Conservation (phyloP, 805 yeast species). For the Brettanomyces anomalus region DNA sequence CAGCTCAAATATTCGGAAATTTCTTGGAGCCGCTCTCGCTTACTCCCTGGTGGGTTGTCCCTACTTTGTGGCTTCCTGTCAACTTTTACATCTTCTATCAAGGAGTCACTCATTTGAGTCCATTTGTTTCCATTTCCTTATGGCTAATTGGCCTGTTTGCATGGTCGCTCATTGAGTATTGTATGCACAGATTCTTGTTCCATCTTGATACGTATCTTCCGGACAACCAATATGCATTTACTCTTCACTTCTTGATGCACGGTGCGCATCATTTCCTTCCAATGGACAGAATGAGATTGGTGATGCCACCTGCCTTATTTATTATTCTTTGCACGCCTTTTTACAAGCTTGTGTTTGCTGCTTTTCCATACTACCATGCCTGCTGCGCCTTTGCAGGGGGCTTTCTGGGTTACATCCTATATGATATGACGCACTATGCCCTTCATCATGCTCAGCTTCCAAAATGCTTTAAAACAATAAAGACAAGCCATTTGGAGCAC, state of each 20-base stretch:
- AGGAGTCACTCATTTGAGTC: conserved; percentile 45
- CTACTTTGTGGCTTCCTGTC: conserved; percentile 78
- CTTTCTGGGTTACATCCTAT: conserved; percentile 82
- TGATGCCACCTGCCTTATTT: conserved; percentile 92
- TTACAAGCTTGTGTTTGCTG: conserved; percentile 62
- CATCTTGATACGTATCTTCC: conserved; percentile 88
- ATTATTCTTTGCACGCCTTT: conserved; percentile 68
- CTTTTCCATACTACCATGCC: conserved; percentile 78
- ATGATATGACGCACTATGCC: conserved; percentile 91
- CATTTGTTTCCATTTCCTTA: conserved; percentile 39
- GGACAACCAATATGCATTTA: conserved; percentile 60
- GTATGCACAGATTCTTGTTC: conserved; percentile 83
- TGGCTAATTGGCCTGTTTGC: conserved; percentile 78
- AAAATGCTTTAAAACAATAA: conserved; percentile 60
- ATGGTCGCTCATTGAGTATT: conserved; percentile 90
- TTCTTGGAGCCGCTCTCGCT: conserved; percentile 84
- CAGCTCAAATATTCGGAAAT: conserved; percentile 93
- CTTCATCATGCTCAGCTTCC: conserved; percentile 88
- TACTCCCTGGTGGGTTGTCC: conserved; percentile 95
- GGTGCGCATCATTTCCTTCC: conserved; percentile 98
- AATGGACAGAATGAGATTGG: conserved; percentile 89
- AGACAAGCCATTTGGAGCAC: conserved; percentile 91
- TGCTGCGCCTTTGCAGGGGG: conserved; percentile 96
- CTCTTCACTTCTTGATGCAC: conserved; percentile 83
- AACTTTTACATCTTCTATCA: conserved; percentile 53